Conservation (phyloP, 164 flowering plant genomes). For the Stephania yunnanensis region DNA sequence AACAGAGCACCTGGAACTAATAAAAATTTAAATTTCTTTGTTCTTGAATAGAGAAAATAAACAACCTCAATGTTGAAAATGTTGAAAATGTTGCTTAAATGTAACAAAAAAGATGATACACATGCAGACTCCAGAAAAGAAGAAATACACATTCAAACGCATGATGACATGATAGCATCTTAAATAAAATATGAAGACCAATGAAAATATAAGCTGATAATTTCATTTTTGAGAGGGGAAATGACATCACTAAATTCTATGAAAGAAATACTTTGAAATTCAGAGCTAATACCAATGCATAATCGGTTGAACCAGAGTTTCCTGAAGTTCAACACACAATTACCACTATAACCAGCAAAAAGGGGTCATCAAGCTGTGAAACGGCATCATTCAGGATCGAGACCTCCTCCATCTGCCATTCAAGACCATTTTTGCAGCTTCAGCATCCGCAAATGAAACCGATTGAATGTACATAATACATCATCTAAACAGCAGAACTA, state of each 20-base stretch:
- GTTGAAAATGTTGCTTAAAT: conserved; percentile 1
- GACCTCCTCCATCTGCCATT: conserved; percentile 90
- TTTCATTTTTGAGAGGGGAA: neutral
- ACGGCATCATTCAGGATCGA: conserved; percentile 86
- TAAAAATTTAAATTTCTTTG: no score
- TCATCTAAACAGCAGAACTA: conserved; percentile 32
- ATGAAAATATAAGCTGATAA: neutral
- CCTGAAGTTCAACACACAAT: conserved; percentile 95
- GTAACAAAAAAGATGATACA: neutral
- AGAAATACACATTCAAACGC: neutral
- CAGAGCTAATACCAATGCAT: conserved; percentile 89
- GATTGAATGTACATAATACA: conserved; percentile 9
- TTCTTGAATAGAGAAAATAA: neutral
- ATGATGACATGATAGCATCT: neutral
- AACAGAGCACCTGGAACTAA: no score
- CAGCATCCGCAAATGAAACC: conserved; percentile 16
- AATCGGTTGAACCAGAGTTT: conserved; percentile 79
- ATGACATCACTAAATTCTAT: neutral
- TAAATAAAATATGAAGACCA: neutral
- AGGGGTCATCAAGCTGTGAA: conserved; percentile 87
- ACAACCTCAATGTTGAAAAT: neutral
- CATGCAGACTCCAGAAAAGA: neutral
- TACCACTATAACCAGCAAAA: conserved; percentile 99
- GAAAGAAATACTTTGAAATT: conserved; percentile 38
- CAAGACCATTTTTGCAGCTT: conserved; percentile 17